A percentile compares a stretch with the other conserved stretches of the same genome.
Conservation (phyloP, 1,139 yeast genomes). For the Geotrichum reessii region DNA sequence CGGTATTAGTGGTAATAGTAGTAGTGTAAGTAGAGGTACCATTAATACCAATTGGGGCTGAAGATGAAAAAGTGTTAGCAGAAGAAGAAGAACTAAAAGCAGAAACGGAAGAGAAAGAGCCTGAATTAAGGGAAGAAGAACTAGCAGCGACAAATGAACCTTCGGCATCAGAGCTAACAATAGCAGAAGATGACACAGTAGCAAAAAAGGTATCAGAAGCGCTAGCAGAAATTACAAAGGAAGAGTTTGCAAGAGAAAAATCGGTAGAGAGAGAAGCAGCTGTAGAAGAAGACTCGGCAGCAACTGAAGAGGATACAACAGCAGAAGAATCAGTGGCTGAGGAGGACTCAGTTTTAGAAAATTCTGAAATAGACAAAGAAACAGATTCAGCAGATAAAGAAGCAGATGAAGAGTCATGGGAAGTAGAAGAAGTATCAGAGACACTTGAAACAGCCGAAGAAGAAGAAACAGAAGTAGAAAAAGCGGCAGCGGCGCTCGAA, state of each 20-base stretch:
- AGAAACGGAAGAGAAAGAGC: not conserved
- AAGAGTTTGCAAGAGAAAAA: not conserved
- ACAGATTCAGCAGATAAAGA: not conserved
- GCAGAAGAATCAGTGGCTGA: not conserved
- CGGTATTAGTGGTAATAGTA: not conserved
- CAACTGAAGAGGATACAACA: not conserved
- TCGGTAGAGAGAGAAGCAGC: not conserved
- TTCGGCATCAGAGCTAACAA: not conserved
- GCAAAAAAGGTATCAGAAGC: not conserved
- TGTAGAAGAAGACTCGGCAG: not conserved
- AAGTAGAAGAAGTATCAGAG: not conserved
- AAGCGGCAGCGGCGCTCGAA: not conserved
- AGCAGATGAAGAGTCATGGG: constrained; percentile 5
- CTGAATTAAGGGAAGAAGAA: too few species aligned
- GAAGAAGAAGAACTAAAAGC: not conserved
- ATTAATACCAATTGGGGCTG: not conserved
- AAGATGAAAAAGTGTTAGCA: not conserved
- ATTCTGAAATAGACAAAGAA: not conserved
- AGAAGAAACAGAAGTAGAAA: not conserved
- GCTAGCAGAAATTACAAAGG: not conserved
- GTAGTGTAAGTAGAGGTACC: not conserved
- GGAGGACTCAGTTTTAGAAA: not conserved
- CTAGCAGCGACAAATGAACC: not conserved
- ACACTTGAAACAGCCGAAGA: not conserved
- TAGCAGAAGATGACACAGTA: not conserved